Conservation (phyloP, 345 rosid genomes). For the Eutrema heterophyllum region DNA sequence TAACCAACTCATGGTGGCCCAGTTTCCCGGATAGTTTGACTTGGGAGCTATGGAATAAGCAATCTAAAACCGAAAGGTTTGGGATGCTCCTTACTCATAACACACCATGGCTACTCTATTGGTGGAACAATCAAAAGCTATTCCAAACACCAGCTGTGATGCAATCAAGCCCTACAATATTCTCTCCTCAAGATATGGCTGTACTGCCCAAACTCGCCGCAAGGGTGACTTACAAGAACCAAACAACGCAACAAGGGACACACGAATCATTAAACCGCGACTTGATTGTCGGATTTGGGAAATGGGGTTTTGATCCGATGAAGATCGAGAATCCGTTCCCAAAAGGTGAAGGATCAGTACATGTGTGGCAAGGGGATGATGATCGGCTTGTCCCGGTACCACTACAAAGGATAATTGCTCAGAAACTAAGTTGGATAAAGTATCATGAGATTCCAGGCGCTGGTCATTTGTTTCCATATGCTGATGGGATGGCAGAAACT, state of each 20-base stretch:
- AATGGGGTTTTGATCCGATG: slow-evolving; percentile 55
- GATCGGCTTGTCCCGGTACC: slow-evolving; percentile 45
- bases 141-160: slow-evolving; percentile 36
- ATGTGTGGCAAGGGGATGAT: slow-evolving; percentile 65
- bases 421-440: slow-evolving; percentile 52
- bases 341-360: slow-evolving; percentile 42
- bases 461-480: slow-evolving; percentile 53
- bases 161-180: slow-evolving; percentile 13
- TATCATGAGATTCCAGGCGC: slow-evolving; percentile 52
- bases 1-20: slow-evolving; percentile 56
- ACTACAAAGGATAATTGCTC: slow-evolving; percentile 47
- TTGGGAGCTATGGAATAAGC: slow-evolving; percentile 44
- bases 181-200: slow-evolving; percentile 41
- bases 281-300: slow-evolving; percentile 44
- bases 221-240: slow-evolving; percentile 32
- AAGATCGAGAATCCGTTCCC: slow-evolving; percentile 50
- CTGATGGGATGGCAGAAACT: slow-evolving; percentile 35
- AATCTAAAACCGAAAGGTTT: slow-evolving; percentile 42
- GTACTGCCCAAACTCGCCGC: slow-evolving; percentile 34
- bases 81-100: slow-evolving; percentile 42
- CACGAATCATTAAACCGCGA: slow-evolving; percentile 48
- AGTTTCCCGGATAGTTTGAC: slow-evolving; percentile 47
- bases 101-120: slow-evolving; percentile 52
- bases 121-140: slow-evolving; percentile 61
- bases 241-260: slow-evolving; percentile 49